These are phyloP conservation scores for Abrus pulchellus DNA, from an alignment of 306 rosid species.

Conservation along the genomic window DNA sequence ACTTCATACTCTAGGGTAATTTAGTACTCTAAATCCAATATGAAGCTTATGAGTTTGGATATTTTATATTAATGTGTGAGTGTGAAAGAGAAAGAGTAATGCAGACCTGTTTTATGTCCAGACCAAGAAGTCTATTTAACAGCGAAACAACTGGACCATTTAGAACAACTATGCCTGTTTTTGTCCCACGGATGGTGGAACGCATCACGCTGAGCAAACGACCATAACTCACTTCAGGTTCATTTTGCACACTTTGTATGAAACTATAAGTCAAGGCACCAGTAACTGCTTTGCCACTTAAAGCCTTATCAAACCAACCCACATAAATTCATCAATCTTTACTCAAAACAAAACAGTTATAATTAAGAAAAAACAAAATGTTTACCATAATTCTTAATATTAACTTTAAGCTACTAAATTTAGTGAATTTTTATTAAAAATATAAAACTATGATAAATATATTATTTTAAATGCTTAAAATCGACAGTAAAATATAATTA, in stretches of 20 bases:
- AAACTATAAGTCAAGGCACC: constrained; percentile 69
- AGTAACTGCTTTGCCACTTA: constrained; percentile 45
- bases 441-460: too few species aligned
- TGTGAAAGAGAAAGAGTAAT: neutral
- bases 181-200: constrained; percentile 48
- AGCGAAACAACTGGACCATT: constrained; percentile 46
- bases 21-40: neutral
- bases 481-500: too few species aligned
- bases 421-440: too few species aligned
- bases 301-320: constrained; percentile 48
- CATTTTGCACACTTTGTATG: constrained; percentile 57
- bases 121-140: constrained; percentile 46
- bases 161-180: constrained; percentile 38
- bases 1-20: neutral
- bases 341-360: neutral
- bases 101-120: constrained; percentile 36
- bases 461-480: too few species aligned
- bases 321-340: neutral
- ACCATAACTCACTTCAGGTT: constrained; percentile 56
- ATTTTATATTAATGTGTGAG: neutral
- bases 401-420: too few species aligned
- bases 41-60: too few species aligned
- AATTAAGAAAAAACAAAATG: too few species aligned
- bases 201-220: constrained; percentile 54
- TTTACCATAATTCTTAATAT: too few species aligned